These are phyloP conservation scores for Friedmanniomyces endolithicus DNA, from an alignment of 495 filamentous ascomycete species.

Conservation along the genomic window DNA sequence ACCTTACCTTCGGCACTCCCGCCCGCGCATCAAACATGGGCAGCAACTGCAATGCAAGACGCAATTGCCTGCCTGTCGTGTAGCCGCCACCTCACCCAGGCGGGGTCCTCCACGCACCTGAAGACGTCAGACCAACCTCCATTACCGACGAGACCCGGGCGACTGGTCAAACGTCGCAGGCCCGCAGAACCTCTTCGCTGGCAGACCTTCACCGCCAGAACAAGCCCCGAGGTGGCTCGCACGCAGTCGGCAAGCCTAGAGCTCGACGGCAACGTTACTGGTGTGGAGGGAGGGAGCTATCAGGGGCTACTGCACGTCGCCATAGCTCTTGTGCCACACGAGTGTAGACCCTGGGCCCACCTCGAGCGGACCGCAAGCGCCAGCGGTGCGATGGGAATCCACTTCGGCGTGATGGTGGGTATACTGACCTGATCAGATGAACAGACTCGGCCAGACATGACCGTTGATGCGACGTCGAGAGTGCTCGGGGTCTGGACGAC, in stretches of 20 bases:
- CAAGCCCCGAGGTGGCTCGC: not conserved
- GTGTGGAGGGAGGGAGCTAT: not conserved
- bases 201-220: conserved; percentile 2
- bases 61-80: not conserved
- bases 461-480: not conserved
- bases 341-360: not conserved
- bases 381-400: not conserved
- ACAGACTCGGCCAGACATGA: not conserved
- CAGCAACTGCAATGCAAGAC: not conserved
- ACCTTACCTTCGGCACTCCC: not conserved
- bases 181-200: not conserved
- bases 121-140: not conserved
- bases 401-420: not conserved
- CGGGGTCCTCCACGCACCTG: not conserved
- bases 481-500: not conserved
- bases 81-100: not conserved
- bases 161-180: not conserved
- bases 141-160: not conserved
- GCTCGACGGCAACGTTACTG: not conserved
- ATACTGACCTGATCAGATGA: not conserved
- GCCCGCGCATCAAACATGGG: not conserved
- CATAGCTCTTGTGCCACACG: not conserved
- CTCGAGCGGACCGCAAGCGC: not conserved
- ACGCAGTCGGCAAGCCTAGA: not conserved
- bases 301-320: not conserved